These are phyloP conservation scores for Ophiocordyceps australis DNA, from an alignment of 2,329 filamentous ascomycete genomes.

Conservation along the genomic window DNA sequence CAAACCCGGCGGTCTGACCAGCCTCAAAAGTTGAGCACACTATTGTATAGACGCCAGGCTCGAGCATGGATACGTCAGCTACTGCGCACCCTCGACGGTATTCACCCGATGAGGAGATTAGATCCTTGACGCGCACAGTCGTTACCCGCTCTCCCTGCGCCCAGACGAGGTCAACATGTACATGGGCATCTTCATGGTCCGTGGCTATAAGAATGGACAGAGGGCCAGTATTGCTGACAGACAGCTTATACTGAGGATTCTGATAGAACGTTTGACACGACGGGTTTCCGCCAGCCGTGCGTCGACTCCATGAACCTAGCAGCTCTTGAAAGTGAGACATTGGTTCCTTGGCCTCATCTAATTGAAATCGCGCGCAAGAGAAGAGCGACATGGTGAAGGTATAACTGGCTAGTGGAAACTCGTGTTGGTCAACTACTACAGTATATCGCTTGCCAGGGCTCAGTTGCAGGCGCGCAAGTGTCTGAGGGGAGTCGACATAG, in stretches of 20 bases:
- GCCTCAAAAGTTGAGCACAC: slow-evolving; percentile 84
- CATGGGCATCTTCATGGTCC: slow-evolving; percentile 44
- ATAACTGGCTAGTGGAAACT: slow-evolving; percentile 53
- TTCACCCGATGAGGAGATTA: slow-evolving; percentile 71
- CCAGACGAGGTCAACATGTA: slow-evolving; percentile 76
- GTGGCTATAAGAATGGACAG: slow-evolving; percentile 62
- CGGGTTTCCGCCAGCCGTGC: slow-evolving; percentile 72
- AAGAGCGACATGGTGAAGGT: slow-evolving; percentile 81
- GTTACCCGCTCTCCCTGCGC: slow-evolving; percentile 55
- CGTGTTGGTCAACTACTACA: slow-evolving; percentile 61
- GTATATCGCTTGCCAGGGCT: slow-evolving; percentile 25
- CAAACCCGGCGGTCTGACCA: slow-evolving; percentile 57
- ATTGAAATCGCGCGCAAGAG: slow-evolving; percentile 40
- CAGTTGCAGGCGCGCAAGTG: slow-evolving; percentile 49
- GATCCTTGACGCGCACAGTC: slow-evolving; percentile 53
- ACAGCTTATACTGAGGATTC: slow-evolving; percentile 74
- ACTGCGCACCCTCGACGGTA: slow-evolving; percentile 69
- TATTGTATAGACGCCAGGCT: slow-evolving; percentile 64
- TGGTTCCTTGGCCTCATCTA: slow-evolving; percentile 42
- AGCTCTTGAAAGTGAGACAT: slow-evolving; percentile 42
- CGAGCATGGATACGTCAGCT: slow-evolving; percentile 40
- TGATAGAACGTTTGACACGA: slow-evolving; percentile 57
- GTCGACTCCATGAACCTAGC: slow-evolving; percentile 53
- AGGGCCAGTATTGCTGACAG: slow-evolving; percentile 34
- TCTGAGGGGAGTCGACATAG: slow-evolving; percentile 91